Percentiles rank a stretch among this genome's conserved stretches.
Evolutionary conservation across 305 asterid species (phyloP).

Genomic region (Fraxinus latifolia): DNA sequence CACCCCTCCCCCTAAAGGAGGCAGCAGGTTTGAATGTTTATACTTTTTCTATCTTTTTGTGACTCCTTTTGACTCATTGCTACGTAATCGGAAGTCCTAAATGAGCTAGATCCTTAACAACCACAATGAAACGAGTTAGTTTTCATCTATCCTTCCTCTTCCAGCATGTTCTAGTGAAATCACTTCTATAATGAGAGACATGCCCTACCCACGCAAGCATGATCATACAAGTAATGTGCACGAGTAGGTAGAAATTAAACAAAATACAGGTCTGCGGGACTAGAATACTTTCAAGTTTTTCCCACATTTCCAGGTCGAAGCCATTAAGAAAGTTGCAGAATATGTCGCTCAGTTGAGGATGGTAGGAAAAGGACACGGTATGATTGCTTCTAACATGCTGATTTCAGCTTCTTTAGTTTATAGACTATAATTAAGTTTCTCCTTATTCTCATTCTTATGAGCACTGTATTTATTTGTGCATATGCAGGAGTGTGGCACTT

Average conservation of each 20-base stretch:
- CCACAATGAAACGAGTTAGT: background rate
- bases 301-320: constrained; percentile 29
- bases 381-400: background rate
- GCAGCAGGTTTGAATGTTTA: background rate
- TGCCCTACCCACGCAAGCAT: background rate
- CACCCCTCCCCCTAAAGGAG: background rate
- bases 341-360: constrained; percentile 38
- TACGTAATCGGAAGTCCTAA: background rate
- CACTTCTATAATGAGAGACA: background rate
- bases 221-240: background rate
- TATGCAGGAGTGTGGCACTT: background rate
- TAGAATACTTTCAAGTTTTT: no score
- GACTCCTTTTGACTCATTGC: background rate
- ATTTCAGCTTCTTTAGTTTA: background rate
- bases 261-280: background rate
- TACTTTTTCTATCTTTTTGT: background rate
- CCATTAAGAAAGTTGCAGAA: constrained; percentile 35
- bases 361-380: constrained; percentile 52
- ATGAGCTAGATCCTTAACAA: background rate
- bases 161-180: background rate
- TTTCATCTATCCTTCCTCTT: background rate
- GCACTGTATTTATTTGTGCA: background rate
- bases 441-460: background rate
- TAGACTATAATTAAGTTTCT: background rate
- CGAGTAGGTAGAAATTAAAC: background rate